These are phyloP conservation scores for Blastobotrys petasosporus DNA, from an alignment of 1,139 yeast genomes.

Conservation along the genomic window DNA sequence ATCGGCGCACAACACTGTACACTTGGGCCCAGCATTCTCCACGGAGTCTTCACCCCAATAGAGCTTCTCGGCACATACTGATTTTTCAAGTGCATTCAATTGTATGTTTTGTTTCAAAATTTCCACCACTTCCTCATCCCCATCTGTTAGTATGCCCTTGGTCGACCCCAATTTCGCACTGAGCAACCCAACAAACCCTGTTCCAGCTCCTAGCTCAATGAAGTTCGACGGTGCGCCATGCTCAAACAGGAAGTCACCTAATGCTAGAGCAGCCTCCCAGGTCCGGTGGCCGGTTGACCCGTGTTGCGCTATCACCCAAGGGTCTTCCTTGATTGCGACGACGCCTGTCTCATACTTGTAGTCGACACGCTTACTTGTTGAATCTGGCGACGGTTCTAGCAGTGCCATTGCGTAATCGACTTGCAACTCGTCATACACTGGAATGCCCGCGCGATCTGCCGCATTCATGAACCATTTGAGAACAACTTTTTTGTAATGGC, in stretches of 20 bases:
- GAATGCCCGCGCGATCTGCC: constrained; percentile 9
- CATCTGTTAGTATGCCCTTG: constrained; percentile 57
- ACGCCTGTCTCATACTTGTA: constrained; percentile 3
- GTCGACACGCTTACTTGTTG: constrained; percentile 4
- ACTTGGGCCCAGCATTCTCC: neutral
- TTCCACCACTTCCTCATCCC: constrained; percentile 60
- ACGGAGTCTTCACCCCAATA: constrained; percentile 58
- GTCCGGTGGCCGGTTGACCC: constrained; percentile 89
- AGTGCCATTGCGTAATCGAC: constrained; percentile 18
- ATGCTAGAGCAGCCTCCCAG: constrained; percentile 87
- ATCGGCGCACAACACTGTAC: constrained; percentile 60
- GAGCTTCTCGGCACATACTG: constrained; percentile 39
- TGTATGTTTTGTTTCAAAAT: constrained; percentile 42
- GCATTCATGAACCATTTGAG: constrained; percentile 18
- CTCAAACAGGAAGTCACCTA: constrained; percentile 44
- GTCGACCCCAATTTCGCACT: constrained; percentile 31
- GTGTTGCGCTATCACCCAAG: constrained; percentile 39
- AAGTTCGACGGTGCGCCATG: constrained; percentile 23
- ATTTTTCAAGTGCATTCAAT: constrained; percentile 38
- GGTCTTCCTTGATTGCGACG: constrained; percentile 19
- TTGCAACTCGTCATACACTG: no score
- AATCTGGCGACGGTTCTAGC: neutral
- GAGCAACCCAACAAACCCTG: constrained; percentile 74
- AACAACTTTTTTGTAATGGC: constrained; percentile 17
- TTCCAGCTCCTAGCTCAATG: constrained; percentile 83